These are phyloP conservation scores for Parafenestella ontariensis DNA, from an alignment of 2,329 filamentous ascomycete genomes.

Conservation along the genomic window DNA sequence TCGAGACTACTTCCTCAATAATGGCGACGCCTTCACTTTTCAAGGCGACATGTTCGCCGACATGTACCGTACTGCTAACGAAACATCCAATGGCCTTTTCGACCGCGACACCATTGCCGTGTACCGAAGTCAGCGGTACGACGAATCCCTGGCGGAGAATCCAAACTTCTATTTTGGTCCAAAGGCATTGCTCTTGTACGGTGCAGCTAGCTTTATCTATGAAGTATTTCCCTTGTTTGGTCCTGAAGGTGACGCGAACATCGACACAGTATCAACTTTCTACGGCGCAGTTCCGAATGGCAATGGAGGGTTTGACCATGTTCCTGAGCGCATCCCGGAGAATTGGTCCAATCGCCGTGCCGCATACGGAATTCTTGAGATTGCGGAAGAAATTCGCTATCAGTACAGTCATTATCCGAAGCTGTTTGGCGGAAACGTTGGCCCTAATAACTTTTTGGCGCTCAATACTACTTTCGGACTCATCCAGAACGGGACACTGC, in stretches of 20 bases:
- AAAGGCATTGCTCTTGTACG: slow-evolving; percentile 49
- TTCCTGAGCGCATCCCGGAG: slow-evolving; percentile 50
- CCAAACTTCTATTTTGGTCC: slow-evolving; percentile 55
- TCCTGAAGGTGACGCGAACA: slow-evolving; percentile 21
- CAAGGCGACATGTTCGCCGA: slow-evolving; percentile 51
- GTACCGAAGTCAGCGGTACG: slow-evolving; percentile 51
- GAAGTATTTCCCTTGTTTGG: slow-evolving; percentile 50
- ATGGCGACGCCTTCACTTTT: slow-evolving; percentile 50
- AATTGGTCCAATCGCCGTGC: slow-evolving; percentile 49
- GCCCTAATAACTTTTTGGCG: slow-evolving; percentile 47
- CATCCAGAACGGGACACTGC: slow-evolving; percentile 51
- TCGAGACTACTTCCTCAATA: slow-evolving; percentile 50
- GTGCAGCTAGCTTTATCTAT: slow-evolving; percentile 55
- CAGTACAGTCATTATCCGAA: slow-evolving; percentile 54
- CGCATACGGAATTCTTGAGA: slow-evolving; percentile 47
- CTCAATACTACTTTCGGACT: slow-evolving; percentile 45
- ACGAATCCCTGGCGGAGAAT: slow-evolving; percentile 48
- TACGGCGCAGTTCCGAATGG: slow-evolving; percentile 52
- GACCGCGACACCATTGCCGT: slow-evolving; percentile 48
- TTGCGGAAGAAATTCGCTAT: slow-evolving; percentile 49
- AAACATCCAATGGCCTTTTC: slow-evolving; percentile 43
- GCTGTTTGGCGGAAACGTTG: slow-evolving; percentile 53
- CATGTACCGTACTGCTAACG: slow-evolving; percentile 45
- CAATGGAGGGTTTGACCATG: slow-evolving; percentile 47
- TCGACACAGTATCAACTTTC: slow-evolving; percentile 32